Conservation (phyloP, 176 grass and related monocot species). For the Dactylis glomerata region DNA sequence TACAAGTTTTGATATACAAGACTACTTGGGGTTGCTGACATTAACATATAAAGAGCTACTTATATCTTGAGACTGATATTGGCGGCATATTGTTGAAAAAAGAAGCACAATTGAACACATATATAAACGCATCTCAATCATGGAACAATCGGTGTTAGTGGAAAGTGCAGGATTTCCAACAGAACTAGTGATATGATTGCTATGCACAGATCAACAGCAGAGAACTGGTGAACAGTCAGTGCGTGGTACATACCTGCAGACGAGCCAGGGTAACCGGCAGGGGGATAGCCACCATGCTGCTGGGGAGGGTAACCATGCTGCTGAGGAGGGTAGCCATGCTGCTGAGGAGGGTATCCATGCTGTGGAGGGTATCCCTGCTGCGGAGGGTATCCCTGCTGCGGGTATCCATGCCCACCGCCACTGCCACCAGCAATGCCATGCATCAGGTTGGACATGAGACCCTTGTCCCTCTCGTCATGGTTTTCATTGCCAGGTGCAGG, state of each 20-base stretch:
- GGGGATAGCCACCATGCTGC: constrained; percentile 5
- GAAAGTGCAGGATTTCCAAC: neutral
- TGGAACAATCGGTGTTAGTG: neutral
- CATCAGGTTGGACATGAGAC: too few species aligned
- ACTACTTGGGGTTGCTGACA: neutral
- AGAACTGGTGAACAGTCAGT: neutral
- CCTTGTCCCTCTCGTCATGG: too few species aligned
- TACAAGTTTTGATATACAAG: neutral
- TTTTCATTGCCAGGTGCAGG: too few species aligned
- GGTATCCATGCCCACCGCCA: neutral
- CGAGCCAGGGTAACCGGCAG: constrained; percentile 11
- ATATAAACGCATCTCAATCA: neutral
- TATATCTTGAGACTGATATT: neutral
- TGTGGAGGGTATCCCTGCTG: neutral
- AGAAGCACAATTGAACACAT: neutral
- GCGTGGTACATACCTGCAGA: neutral
- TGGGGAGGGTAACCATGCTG: neutral
- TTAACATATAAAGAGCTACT: neutral
- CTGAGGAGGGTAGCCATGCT: neutral
- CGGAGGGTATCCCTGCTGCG: neutral
- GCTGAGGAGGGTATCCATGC: neutral
- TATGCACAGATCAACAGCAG: neutral
- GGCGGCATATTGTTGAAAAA: neutral
- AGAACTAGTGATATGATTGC: neutral
- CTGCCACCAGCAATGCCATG: too few species aligned